phyloP scores from a whole-genome alignment of 805 yeast genomes.

The Kuraishia floccosa region DNA sequence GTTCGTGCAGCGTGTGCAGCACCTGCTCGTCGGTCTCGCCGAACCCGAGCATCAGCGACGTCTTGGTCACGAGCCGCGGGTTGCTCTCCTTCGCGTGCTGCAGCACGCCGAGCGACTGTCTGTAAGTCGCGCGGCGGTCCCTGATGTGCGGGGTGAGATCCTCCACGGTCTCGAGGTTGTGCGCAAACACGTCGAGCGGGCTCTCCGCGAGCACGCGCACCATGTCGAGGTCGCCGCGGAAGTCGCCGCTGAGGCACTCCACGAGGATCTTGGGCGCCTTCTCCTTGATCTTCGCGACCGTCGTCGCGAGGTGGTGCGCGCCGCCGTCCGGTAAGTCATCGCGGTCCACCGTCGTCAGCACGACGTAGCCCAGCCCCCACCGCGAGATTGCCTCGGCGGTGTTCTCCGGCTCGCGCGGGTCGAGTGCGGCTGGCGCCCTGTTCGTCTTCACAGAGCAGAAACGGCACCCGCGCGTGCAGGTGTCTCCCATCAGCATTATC shows the following conservation, averaged over 20 bases:
- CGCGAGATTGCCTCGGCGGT: conserved; percentile 95
- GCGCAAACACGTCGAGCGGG: conserved; percentile 95
- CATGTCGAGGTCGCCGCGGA: conserved; percentile 79
- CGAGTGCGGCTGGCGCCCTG: conserved; percentile 78
- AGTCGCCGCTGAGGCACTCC: conserved; percentile 92
- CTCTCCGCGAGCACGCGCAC: conserved; percentile 71
- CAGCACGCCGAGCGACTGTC: conserved; percentile 75
- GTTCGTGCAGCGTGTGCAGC: conserved; percentile 59
- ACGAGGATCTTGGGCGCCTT: conserved; percentile 88
- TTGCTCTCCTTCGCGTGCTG: conserved; percentile 69
- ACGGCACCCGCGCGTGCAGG: conserved; percentile 98
- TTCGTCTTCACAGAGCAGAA: conserved; percentile 95
- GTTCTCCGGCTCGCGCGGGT: conserved; percentile 94
- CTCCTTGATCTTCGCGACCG: conserved; percentile 72
- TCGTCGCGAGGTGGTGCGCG: conserved; percentile 78
- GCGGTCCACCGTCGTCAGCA: conserved; percentile 92
- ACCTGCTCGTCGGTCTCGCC: conserved; percentile 95
- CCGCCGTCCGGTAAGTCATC: conserved; percentile 95
- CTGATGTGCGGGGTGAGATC: conserved; percentile 89
- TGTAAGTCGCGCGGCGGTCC: conserved; percentile 92
- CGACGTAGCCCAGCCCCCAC: conserved; percentile 98
- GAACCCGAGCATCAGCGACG: conserved; percentile 91
- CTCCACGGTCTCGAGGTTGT: conserved; percentile 93
- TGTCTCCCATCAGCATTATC: conserved; percentile 95
- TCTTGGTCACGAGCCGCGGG: conserved; percentile 75